Evolutionary conservation across 1,284 basidiomycete genomes (phyloP).

Genomic region (Puccinia polysora): DNA sequence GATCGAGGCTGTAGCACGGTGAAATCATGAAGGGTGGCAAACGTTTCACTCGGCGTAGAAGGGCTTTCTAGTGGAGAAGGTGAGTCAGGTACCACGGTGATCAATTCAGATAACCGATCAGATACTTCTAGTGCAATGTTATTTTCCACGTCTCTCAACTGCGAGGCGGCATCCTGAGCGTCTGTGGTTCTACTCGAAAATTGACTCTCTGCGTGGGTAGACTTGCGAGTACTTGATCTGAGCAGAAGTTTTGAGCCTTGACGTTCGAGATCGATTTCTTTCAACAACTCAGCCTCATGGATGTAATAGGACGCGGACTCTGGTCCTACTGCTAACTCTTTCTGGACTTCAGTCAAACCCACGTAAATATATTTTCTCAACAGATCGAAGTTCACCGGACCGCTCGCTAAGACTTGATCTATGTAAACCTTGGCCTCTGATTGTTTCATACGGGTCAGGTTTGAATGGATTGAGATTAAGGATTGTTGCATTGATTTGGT

Average conservation of each 20-base stretch:
- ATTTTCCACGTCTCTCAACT: not conserved
- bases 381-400: conserved; percentile 48
- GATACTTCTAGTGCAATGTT: conserved; percentile 23
- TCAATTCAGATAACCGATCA: not conserved
- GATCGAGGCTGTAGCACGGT: not conserved
- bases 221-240: not conserved
- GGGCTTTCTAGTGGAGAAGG: not conserved
- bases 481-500: conserved; percentile 52
- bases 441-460: conserved; percentile 48
- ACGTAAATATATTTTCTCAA: conserved; percentile 48
- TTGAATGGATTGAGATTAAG: conserved; percentile 52
- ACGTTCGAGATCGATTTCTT: conserved; percentile 12
- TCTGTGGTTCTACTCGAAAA: not conserved
- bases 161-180: not conserved
- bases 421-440: conserved; percentile 50
- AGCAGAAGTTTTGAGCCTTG: not conserved
- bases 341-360: conserved; percentile 50
- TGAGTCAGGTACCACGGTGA: not conserved
- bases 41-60: not conserved
- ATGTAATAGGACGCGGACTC: not conserved
- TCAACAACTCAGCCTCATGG: conserved; percentile 10
- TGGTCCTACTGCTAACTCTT: conserved; percentile 17
- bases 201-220: not conserved
- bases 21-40: not conserved
- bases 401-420: conserved; percentile 49